These are phyloP conservation scores for Cercospora citrullina DNA, from an alignment of 2,329 filamentous ascomycete genomes.

Conservation along the genomic window DNA sequence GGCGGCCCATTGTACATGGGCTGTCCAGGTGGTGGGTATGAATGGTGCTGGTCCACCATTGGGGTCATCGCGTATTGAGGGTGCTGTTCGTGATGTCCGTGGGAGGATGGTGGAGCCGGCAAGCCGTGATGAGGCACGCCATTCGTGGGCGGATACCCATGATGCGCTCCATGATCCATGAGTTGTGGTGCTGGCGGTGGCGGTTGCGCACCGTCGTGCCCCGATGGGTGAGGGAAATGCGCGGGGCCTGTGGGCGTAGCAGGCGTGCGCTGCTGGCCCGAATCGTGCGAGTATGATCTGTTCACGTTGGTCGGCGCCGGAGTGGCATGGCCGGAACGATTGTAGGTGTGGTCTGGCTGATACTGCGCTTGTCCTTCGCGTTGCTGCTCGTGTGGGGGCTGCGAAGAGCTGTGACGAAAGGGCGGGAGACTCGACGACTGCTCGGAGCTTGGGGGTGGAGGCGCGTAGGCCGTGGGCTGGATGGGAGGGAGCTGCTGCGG, in stretches of 20 bases:
- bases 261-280: constrained; percentile 36
- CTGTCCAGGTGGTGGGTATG: constrained; percentile 30
- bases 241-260: constrained; percentile 37
- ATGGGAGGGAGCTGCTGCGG: constrained; percentile 32
- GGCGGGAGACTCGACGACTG: constrained; percentile 31
- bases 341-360: constrained; percentile 35
- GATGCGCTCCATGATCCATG: constrained; percentile 37
- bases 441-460: constrained; percentile 30
- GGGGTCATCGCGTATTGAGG: constrained; percentile 33
- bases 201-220: constrained; percentile 31
- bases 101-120: constrained; percentile 25
- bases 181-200: constrained; percentile 27
- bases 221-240: constrained; percentile 19
- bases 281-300: constrained; percentile 38
- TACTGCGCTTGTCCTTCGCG: constrained; percentile 29
- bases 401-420: constrained; percentile 30
- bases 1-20: constrained; percentile 30
- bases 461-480: constrained; percentile 29
- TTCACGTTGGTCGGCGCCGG: constrained; percentile 34
- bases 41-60: constrained; percentile 34
- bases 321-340: constrained; percentile 40
- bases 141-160: constrained; percentile 35
- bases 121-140: constrained; percentile 31
- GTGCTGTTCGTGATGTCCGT: constrained; percentile 32
- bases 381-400: constrained; percentile 32